Conservation (phyloP, 345 rosid species). For the Mallotus nudiflorus region DNA sequence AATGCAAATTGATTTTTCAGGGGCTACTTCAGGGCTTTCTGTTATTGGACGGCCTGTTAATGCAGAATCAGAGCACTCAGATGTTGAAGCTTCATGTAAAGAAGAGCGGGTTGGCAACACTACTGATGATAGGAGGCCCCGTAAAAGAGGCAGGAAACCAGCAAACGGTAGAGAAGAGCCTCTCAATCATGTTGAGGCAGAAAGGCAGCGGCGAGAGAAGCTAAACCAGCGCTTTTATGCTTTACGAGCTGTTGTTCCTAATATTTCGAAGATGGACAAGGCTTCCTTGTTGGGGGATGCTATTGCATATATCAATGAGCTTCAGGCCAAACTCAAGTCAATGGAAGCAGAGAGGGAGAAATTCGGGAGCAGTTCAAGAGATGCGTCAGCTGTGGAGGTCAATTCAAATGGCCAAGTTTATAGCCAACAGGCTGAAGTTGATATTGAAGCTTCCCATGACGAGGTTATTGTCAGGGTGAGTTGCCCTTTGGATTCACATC, state of each 20-base stretch:
- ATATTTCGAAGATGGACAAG: constrained; percentile 98
- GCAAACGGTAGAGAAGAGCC: constrained; percentile 98
- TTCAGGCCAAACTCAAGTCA: constrained; percentile 72
- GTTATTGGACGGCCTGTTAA: constrained; percentile 40
- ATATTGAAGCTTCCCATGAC: constrained; percentile 55
- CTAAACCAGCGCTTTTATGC: constrained; percentile 94
- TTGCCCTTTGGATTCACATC: constrained; percentile 80
- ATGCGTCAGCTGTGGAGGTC: constrained; percentile 31
- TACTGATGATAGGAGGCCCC: constrained; percentile 70
- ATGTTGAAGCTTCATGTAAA: constrained; percentile 68
- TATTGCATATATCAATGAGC: constrained; percentile 90
- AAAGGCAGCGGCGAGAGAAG: constrained; percentile 93
- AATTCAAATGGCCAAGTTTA: constrained; percentile 30
- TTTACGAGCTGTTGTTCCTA: constrained; percentile 92
- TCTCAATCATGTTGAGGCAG: constrained; percentile 96
- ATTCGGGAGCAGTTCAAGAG: constrained; percentile 47
- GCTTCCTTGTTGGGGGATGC: constrained; percentile 94
- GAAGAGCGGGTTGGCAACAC: constrained; percentile 44
- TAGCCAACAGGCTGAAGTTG: constrained; percentile 44
- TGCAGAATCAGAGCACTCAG: constrained; percentile 67
- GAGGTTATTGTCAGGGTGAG: constrained; percentile 70
- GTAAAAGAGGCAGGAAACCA: constrained; percentile 95
- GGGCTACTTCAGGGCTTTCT: constrained; percentile 62
- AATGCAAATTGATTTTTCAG: constrained; percentile 72
- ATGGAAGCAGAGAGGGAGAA: constrained; percentile 74